These are phyloP conservation scores for Penicillium bovifimosum DNA, from an alignment of 495 filamentous ascomycete genomes.

Conservation along the genomic window DNA sequence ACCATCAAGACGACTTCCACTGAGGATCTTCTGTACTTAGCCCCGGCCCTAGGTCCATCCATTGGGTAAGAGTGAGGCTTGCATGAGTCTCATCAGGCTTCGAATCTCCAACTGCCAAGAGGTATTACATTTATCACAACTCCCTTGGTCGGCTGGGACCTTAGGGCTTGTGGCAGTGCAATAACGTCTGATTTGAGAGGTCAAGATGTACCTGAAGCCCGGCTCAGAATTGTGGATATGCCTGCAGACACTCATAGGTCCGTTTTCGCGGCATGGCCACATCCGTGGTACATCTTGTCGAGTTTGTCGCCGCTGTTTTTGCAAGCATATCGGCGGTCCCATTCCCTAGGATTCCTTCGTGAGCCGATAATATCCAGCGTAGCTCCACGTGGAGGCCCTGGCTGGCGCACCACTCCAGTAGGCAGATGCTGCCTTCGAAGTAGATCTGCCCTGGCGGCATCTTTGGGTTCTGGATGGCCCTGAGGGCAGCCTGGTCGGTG, in stretches of 20 bases:
- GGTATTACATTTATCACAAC: slow-evolving; percentile 11
- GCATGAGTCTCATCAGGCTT: background rate
- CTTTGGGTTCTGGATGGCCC: too few relatives aligned
- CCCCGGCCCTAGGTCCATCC: slow-evolving; percentile 8
- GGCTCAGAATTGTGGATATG: background rate
- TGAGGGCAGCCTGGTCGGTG: too few relatives aligned
- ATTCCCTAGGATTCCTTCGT: too few relatives aligned
- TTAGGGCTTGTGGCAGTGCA: background rate
- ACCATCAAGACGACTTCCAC: slow-evolving; percentile 1
- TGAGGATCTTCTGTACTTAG: background rate
- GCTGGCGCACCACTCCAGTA: too few relatives aligned
- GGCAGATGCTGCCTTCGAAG: too few relatives aligned
- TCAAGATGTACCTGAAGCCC: background rate
- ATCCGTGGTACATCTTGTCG: background rate
- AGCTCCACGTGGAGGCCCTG: too few relatives aligned
- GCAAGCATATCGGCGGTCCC: too few relatives aligned
- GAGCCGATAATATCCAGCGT: too few relatives aligned
- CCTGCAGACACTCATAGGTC: background rate
- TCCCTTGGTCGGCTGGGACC: background rate
- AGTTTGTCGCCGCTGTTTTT: too few relatives aligned
- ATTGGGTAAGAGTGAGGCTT: slow-evolving; percentile 7
- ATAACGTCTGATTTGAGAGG: background rate
- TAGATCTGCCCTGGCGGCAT: too few relatives aligned
- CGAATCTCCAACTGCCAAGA: slow-evolving; percentile 12
- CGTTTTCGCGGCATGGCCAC: background rate